These are phyloP conservation scores for Collybia nuda DNA, from an alignment of 768 basidiomycete species.

Conservation along the genomic window DNA sequence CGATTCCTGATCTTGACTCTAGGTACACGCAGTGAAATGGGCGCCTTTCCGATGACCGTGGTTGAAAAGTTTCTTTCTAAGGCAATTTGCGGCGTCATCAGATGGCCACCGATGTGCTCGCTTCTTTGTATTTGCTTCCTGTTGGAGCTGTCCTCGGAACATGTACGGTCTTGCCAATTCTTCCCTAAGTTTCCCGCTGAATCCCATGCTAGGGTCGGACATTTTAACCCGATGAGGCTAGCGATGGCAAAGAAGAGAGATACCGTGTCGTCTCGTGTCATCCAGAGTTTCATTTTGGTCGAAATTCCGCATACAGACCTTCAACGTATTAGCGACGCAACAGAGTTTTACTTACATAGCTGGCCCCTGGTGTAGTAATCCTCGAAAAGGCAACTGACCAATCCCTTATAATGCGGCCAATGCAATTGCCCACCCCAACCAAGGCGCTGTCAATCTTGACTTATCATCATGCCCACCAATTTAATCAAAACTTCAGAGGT, in stretches of 20 bases:
- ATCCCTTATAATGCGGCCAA: neutral
- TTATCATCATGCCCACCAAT: slow-evolving; percentile 20
- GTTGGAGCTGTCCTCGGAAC: slow-evolving; percentile 7
- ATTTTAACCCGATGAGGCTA: neutral
- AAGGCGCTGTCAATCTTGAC: neutral
- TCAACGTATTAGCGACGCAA: neutral
- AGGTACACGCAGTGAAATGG: no score
- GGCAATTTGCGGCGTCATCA: slow-evolving; percentile 1
- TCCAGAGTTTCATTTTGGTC: neutral
- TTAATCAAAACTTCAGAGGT: slow-evolving; percentile 35
- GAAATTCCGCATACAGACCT: neutral
- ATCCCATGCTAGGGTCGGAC: slow-evolving; percentile 6
- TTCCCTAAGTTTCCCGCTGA: slow-evolving; percentile 8
- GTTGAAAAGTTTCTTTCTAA: slow-evolving; percentile 6
- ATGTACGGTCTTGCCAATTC: slow-evolving; percentile 1
- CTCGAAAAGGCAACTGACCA: slow-evolving; percentile 3
- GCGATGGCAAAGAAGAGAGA: slow-evolving; percentile 1
- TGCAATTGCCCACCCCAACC: neutral
- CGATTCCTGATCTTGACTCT: no score
- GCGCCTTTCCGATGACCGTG: slow-evolving; percentile 9
- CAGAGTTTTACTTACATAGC: neutral
- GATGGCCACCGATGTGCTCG: neutral
- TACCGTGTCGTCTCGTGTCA: slow-evolving; percentile 3
- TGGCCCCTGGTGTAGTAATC: neutral
- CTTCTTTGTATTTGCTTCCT: neutral